A percentile compares a stretch with the other conserved stretches of the same genome.
phyloP scores from a whole-genome alignment of 345 rosid genomes.

The Adansonia digitata region DNA sequence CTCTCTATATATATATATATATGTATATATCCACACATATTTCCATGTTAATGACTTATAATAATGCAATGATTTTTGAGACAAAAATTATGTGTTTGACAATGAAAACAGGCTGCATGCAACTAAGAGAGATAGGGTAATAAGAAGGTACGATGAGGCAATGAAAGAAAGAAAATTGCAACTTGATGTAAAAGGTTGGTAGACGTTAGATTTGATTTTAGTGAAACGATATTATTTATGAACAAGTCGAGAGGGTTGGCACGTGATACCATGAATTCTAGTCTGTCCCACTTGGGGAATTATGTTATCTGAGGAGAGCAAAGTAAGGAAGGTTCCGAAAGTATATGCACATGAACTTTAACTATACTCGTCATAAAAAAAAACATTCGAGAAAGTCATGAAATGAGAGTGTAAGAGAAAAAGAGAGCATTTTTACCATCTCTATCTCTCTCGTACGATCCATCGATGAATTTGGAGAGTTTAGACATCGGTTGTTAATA shows the following conservation, averaged over 20 bases:
- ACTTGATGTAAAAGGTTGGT: background rate
- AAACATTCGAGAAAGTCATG: background rate
- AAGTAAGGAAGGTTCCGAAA: slow-evolving; percentile 12
- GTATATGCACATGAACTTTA: background rate
- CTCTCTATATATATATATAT: too few relatives aligned
- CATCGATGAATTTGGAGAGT: background rate
- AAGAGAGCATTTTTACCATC: background rate
- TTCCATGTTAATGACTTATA: background rate
- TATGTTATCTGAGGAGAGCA: background rate
- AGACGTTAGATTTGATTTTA: background rate
- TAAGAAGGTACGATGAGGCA: background rate
- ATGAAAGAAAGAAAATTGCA: background rate
- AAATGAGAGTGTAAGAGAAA: too few relatives aligned
- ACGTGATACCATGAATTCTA: slow-evolving; percentile 17
- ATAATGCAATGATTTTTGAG: background rate
- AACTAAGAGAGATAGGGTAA: slow-evolving; percentile 3
- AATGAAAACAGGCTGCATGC: slow-evolving; percentile 13
- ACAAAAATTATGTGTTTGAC: slow-evolving; percentile 8
- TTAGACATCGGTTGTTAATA: background rate
- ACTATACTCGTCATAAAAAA: too few relatives aligned
- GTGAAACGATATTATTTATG: background rate
- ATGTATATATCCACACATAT: too few relatives aligned
- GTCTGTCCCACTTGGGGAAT: slow-evolving; percentile 13
- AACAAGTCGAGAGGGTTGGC: slow-evolving; percentile 5
- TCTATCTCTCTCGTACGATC: background rate